Evolutionary conservation across 2,329 filamentous ascomycete species (phyloP), one percentile per base, ranked within the genome.

Genomic region (Fusarium sp.): DNA sequence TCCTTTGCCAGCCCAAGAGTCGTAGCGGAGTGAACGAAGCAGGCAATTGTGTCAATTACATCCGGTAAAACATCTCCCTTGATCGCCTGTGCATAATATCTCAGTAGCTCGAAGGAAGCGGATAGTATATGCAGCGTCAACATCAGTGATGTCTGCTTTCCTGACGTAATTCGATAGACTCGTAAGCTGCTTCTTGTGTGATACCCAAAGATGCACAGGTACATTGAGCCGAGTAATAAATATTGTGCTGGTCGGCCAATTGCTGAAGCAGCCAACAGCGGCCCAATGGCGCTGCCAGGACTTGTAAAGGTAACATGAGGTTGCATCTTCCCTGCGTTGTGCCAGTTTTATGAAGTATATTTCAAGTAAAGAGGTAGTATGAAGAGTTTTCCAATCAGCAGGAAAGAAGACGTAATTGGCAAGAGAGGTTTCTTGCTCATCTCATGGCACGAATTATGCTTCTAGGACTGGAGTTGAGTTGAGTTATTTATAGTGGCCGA

Each of bases 1-100:
- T 6, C 0, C 2, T 45, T 45, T 1, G 20, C 6, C 2, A 24
- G 6, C 0, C 43, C 20, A 1, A 24, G 20, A 8, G 43, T 24
- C 2, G 43, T 45, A 5, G 20, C 20, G 2, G 43, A 45, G 20
- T 45, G 20, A 22, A 45, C 7, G 13, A 45, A 45, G 20, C 43
- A 24, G 13, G 20, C 20, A 24, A 9, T 4, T 3, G 20, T 45
- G 2, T 22, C 41, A 20, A 45, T 4, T 13, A 2, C 11, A 45
- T 45, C 43, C 24, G 43, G 43, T 1, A 45, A 24, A 0, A 24
- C 43, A 4, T 24, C 43, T 2, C 7, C 20, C 3, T 24, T 45
- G 6, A 45, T 3, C 3, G 6, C 43, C 4, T 24, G 43, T 22
- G 43, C 20, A 45, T 45, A 24, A 5, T 24, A 45, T 45, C 43